Percentiles rank a stretch among this genome's conserved stretches.
These are phyloP conservation scores for Phytopythium kandeliae DNA, from an alignment of 352 stramenopile genomes.

Conservation along the genomic window DNA sequence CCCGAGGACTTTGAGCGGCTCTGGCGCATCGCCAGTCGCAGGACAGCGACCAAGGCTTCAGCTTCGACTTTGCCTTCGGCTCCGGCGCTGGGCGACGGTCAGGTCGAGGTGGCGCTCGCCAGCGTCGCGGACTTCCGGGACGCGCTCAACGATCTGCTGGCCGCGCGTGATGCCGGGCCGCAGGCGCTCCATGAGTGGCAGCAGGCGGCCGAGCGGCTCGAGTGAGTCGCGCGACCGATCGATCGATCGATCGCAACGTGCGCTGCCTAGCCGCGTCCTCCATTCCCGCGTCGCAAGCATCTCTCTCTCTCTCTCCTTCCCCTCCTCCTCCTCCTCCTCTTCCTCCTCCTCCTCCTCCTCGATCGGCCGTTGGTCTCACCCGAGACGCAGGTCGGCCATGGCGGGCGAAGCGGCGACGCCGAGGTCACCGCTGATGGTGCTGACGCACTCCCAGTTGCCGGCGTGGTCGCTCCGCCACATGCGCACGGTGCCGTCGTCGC, in stretches of 20 bases:
- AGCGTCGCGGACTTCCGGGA: constrained; percentile 73
- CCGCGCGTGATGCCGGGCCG: constrained; percentile 38
- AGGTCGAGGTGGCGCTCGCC: constrained; percentile 20
- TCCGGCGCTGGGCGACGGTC: no score
- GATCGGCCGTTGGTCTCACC: no score
- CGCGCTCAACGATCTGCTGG: constrained; percentile 64
- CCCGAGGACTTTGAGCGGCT: constrained; percentile 69
- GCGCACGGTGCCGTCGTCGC: constrained; percentile 93
- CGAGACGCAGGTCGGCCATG: constrained; percentile 19
- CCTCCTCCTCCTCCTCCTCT: no score
- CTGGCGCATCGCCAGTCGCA: constrained; percentile 46
- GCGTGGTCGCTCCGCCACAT: constrained; percentile 94
- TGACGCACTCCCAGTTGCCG: constrained; percentile 90
- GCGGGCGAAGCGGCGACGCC: constrained; percentile 12
- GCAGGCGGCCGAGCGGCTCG: no score
- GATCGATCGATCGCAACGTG: no score
- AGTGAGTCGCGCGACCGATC: no score
- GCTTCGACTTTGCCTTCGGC: no score
- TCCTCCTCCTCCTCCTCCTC: no score
- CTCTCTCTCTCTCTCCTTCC: no score
- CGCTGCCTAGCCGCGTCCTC: no score
- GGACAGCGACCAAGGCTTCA: constrained; percentile 38
- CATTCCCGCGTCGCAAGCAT: no score
- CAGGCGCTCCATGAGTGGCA: constrained; percentile 44
- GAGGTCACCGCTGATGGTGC: constrained; percentile 76